Base-by-base conservation (phyloP, 345 rosid species). In the Ceriops zippeliana region DNA sequence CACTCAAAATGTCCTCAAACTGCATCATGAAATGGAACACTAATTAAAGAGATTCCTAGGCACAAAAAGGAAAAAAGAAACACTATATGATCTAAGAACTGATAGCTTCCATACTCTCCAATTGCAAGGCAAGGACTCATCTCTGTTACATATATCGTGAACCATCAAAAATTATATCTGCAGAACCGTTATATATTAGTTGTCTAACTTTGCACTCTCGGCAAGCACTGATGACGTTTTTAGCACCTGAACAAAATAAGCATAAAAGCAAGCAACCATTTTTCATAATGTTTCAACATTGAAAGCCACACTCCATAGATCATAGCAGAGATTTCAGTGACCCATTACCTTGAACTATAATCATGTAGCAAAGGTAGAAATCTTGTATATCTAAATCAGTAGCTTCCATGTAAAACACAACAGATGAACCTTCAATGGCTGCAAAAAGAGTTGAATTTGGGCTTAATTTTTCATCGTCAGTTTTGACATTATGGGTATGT, bases 161-260 rank as follows among this genome's bases (percentile, higher is more conserved):
- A 74, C 96, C 96, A 79, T 93, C 75, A 77, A 91, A 90, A 62
- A 88, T 85, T 35, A 95, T 89, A 85, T 90, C 96, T 6, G 91
- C 97, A 42, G 92, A 78, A 79, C 99, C 90, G 69, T 87, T 83
- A 75, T 90, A 90, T 68, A 95, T 80, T 47, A 95, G 86, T 84
- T 75, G 82, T 66, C 86, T 84, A 38, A 95, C 96, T 82, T 84
- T 84, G 81, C 92, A 83, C 74, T 87, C 93, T 65, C 79, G 80
- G 76, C 99, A 95, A 19, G 89, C 92, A 35, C 76, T 78, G 67
- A 90, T 84, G 67, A 91, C 93, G 78, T 91, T 91, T 67, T 87
- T 86, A 47, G 96, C 81, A 61, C 99, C 99, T 95, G 76, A 47
- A 53, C 2, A 34, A 62, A 61, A 58, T 58, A 16, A 35, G 6